Conservation (phyloP, 2,329 filamentous ascomycete species). For the Neofusicoccum kwambonambiense region DNA sequence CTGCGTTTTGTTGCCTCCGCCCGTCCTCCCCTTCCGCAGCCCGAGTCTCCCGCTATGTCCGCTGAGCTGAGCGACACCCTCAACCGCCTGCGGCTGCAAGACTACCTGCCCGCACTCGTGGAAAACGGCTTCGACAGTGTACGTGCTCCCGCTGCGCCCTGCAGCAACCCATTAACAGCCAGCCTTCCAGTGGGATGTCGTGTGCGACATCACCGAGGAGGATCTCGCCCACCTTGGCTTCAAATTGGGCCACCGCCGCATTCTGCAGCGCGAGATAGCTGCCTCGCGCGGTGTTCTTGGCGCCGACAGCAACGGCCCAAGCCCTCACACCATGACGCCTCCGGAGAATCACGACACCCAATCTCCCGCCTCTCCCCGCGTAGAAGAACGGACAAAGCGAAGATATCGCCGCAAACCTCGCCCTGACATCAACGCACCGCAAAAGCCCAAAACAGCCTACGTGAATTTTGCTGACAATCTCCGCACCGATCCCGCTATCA, state of each 20-base stretch:
- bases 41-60: constrained; percentile 2
- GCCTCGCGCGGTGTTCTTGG: constrained; percentile 35
- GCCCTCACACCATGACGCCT: neutral
- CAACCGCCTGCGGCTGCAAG: constrained; percentile 30
- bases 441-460: constrained; percentile 43
- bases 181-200: constrained; percentile 32
- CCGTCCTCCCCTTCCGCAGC: neutral
- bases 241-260: constrained; percentile 40
- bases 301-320: constrained; percentile 20
- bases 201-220: constrained; percentile 42
- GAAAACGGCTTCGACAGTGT: constrained; percentile 36
- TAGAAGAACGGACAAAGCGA: constrained; percentile 32
- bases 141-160: neutral
- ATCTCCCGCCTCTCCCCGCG: constrained; percentile 26
- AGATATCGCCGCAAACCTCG: constrained; percentile 39
- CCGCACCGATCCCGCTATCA: constrained; percentile 35
- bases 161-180: neutral
- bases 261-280: constrained; percentile 41
- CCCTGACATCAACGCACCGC: constrained; percentile 37
- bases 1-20: neutral
- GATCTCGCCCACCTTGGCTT: constrained; percentile 37
- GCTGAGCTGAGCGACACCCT: constrained; percentile 30
- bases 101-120: constrained; percentile 29
- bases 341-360: constrained; percentile 18
- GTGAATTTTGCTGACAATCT: constrained; percentile 43